phyloP scores from a whole-genome alignment of 192 early-diverging fungal species.

The Backusella sp. region DNA sequence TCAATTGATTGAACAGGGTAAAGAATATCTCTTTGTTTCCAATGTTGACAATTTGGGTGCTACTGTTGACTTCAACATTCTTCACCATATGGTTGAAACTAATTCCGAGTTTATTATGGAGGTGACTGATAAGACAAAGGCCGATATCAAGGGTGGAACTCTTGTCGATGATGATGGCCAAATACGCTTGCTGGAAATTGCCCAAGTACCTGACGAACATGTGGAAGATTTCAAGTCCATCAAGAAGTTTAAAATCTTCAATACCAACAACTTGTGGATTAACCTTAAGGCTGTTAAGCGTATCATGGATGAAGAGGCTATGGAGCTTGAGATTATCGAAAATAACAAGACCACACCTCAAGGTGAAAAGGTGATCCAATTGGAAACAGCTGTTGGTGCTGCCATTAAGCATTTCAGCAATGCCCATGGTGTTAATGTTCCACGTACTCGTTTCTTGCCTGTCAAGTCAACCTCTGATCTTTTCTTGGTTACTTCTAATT shows the following conservation, averaged over 20 bases:
- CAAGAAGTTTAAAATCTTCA: conserved; percentile 99
- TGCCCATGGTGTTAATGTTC: conserved; percentile 98
- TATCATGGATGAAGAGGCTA: conserved; percentile 71
- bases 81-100: conserved; percentile 86
- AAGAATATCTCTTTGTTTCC: conserved; percentile 98
- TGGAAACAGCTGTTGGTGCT: conserved; percentile 99
- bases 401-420: conserved; percentile 97
- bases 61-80: conserved; percentile 90
- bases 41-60: conserved; percentile 99
- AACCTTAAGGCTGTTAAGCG: conserved; percentile 85
- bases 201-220: conserved; percentile 96
- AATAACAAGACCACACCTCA: conserved; percentile 94
- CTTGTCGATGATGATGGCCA: conserved; percentile 96
- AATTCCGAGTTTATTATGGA: conserved; percentile 98
- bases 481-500: conserved; percentile 94
- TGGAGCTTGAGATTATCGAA: conserved; percentile 94
- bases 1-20: conserved; percentile 88
- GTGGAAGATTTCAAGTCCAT: conserved; percentile 98
- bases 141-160: conserved; percentile 99
- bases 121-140: conserved; percentile 99
- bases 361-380: conserved; percentile 96
- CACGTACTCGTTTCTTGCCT: conserved; percentile 94
- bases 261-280: conserved; percentile 94
- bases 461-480: conserved; percentile 98
- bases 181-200: conserved; percentile 94